Evolutionary conservation across 2,329 filamentous ascomycete genomes (phyloP), one percentile per base, ranked within the genome.

Genomic region (Xylariaceae sp.): DNA sequence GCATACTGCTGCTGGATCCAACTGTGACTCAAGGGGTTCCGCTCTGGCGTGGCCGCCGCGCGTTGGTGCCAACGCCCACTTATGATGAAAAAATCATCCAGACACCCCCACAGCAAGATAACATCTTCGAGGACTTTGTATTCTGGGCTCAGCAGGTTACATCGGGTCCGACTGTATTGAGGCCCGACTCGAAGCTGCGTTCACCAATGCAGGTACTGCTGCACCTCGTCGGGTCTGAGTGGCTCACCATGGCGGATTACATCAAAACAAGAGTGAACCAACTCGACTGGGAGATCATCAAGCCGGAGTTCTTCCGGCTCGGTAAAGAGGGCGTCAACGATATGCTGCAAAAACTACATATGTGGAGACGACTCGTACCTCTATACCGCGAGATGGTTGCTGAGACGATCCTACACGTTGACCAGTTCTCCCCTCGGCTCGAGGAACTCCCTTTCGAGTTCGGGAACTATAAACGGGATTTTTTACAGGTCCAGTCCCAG

Each of bases 231-330:
- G 65, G 61, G 51, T 65, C 64, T 11, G 69, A 71, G 51, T 70
- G 68, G 68, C 61, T 67, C 7, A 69, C 66, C 0, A 61, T 71
- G 54, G 55, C 60, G 7, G 68, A 70, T 50, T 71, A 70, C 45
- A 66, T 71, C 60, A 71, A 69, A 53, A 67, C 68, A 6, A 65
- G 68, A 9, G 45, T 71, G 13, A 65, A 62, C 42, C 68, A 70
- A 50, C 58, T 71, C 0, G 68, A 71, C 53, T 66, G 66, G 65
- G 67, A 70, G 34, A 65, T 71, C 30, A 63, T 65, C 8, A 65
- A 65, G 39, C 68, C 68, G 1, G 23, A 61, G 18, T 55, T 64
- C 48, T 69, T 69, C 37, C 45, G 62, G 13, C 53, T 62, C 15
- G 59, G 62, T 6, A 61, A 65, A 45, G 60, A 64, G 15, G 56